phyloP scores from a whole-genome alignment of 164 flowering plant species.

The Macadamia tetraphylla region DNA sequence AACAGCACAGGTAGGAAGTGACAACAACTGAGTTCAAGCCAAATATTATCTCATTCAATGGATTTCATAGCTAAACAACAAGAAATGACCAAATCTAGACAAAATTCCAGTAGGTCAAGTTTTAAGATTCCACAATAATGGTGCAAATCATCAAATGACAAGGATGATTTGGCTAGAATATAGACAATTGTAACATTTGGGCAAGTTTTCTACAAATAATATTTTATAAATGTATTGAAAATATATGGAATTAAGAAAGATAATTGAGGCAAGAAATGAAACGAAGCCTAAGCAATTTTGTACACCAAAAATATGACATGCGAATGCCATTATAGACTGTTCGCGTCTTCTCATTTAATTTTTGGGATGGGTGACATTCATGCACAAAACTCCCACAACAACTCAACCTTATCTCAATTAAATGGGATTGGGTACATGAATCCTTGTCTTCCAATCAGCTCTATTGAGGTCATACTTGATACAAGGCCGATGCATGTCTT shows the following conservation, averaged over 20 bases:
- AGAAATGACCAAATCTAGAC: too few species aligned
- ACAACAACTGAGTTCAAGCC: not conserved
- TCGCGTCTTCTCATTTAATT: too few species aligned
- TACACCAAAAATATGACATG: not conserved
- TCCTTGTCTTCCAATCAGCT: too few species aligned
- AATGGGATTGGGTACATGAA: too few species aligned
- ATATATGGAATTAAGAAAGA: not conserved
- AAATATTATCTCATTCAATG: not conserved
- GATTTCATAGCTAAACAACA: not conserved
- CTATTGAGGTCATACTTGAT: too few species aligned
- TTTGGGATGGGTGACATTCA: too few species aligned
- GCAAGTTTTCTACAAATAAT: not conserved
- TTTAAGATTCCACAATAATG: not conserved
- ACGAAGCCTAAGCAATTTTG: not conserved
- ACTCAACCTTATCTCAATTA: too few species aligned
- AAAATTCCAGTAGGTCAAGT: not conserved
- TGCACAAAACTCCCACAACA: too few species aligned
- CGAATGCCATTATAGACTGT: not conserved
- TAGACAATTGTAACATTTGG: not conserved
- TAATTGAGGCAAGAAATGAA: not conserved
- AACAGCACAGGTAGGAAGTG: not conserved
- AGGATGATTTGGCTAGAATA: not conserved
- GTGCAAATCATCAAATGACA: not conserved
- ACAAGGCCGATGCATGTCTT: too few species aligned
- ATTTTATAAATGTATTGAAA: not conserved